Base-by-base conservation (phyloP, 2,329 filamentous ascomycete genomes). In the Leptographium flavum region DNA sequence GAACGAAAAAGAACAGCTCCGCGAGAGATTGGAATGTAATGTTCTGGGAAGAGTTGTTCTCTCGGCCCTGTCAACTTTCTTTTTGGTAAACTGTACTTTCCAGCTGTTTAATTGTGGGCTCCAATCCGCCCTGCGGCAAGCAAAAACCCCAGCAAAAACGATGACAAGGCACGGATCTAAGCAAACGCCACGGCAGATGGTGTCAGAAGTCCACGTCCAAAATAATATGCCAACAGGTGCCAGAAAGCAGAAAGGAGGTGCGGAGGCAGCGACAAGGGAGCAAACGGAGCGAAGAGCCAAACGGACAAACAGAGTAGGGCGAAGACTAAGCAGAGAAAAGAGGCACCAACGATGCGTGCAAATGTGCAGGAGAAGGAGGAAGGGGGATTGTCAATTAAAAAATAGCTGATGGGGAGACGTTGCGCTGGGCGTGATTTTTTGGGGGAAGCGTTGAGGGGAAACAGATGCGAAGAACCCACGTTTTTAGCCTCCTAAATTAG, bases 71-170 rank as follows among this genome's bases (percentile, higher is more conserved):
- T 15, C 14, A 19, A 30, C n/a, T 32, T 42, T 42, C 19, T 42
- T 13, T 27, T 27, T 27, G 17, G 22, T 10, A 15, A 35, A 15
- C 30, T 19, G 27, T 22, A 17, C 31, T 10, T 35, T 35, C 22
- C 8, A n/a, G 31, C 23, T 36, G 21, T 25, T 17, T 22, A 22
- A 30, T 27, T 13, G 21, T 21, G 22, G 15, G 31, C 7, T 32
- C 17, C 36, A 37, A 38, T 37, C 42, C 42, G 42, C 32, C 33
- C 42, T 43, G 42, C 42, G 42, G 42, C 23, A 43, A 36, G 7
- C 14, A 31, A 37, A 43, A 22, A 23, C n/a, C 21, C 15, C 17
- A 36, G 15, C 9, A 37, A 25, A 9, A 15, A 15, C 28, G 23
- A 19, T 21, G 41, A 43, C n/a, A n/a, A n/a, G n/a, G n/a, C n/a